A percentile compares a stretch with the other conserved stretches of the same genome.
Evolutionary conservation across 176 grass and related monocot species (phyloP).

Genomic region (Ananas comosus): DNA sequence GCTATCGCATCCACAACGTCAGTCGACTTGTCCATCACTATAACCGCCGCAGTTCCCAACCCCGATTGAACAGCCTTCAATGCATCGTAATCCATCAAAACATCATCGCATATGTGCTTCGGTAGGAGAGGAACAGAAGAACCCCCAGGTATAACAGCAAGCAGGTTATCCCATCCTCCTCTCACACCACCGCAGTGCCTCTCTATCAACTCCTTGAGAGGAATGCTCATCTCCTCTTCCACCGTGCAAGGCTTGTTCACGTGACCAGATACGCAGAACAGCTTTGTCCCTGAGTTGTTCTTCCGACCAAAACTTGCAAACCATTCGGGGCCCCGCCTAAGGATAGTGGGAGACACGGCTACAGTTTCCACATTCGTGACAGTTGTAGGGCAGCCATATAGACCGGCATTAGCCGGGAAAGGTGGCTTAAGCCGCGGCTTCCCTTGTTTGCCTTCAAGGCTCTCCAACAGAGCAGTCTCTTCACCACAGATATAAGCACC

Average conservation of each 20-base stretch:
- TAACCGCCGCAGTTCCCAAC: slow-evolving; percentile 76
- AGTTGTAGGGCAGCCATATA: slow-evolving; percentile 86
- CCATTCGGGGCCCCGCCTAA: slow-evolving; percentile 84
- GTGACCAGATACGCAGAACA: slow-evolving; percentile 78
- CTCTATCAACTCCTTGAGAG: slow-evolving; percentile 75
- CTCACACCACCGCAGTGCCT: slow-evolving; percentile 85
- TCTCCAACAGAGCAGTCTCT: slow-evolving; percentile 90
- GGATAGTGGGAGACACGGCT: slow-evolving; percentile 81
- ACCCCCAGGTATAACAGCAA: slow-evolving; percentile 77
- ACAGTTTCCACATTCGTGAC: slow-evolving; percentile 93
- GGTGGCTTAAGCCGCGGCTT: slow-evolving; percentile 84
- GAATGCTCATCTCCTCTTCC: slow-evolving; percentile 95
- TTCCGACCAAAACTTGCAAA: slow-evolving; percentile 92
- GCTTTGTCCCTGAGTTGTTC: slow-evolving; percentile 77
- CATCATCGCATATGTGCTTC: slow-evolving; percentile 80
- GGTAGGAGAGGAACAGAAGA: slow-evolving; percentile 78
- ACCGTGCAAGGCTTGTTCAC: slow-evolving; percentile 96
- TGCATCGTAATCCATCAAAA: slow-evolving; percentile 93
- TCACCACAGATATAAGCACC: slow-evolving; percentile 96
- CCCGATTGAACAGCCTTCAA: slow-evolving; percentile 75
- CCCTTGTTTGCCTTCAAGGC: slow-evolving; percentile 86
- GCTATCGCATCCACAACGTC: slow-evolving; percentile 85
- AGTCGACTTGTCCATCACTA: slow-evolving; percentile 92
- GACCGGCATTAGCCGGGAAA: slow-evolving; percentile 77
- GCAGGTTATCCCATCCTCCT: slow-evolving; percentile 91